These are phyloP conservation scores for Gnomoniopsis smithogilvyi DNA, from an alignment of 2,329 filamentous ascomycete species.

Conservation along the genomic window DNA sequence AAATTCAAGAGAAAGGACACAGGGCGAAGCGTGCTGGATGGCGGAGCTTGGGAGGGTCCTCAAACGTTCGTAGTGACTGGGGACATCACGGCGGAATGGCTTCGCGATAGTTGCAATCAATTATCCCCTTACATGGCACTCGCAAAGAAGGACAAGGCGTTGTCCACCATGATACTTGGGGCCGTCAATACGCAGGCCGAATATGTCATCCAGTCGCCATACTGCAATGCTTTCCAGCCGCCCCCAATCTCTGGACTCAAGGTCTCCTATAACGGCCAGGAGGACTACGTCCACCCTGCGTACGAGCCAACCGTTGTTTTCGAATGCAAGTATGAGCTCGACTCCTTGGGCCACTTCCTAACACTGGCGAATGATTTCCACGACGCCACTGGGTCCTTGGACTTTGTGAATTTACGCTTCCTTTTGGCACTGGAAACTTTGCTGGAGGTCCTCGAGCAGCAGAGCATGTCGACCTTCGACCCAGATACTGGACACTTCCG, in stretches of 20 bases:
- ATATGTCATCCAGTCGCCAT: constrained; percentile 90
- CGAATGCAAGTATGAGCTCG: constrained; percentile 98
- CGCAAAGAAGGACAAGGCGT: constrained; percentile 73
- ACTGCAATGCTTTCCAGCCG: constrained; percentile 98
- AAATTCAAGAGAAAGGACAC: constrained; percentile 34
- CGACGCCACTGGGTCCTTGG: constrained; percentile 71
- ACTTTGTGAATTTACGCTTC: constrained; percentile 79
- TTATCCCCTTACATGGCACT: constrained; percentile 84
- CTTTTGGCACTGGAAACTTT: constrained; percentile 72
- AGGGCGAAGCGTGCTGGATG: constrained; percentile 36
- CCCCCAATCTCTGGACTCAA: constrained; percentile 76
- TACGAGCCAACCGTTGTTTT: constrained; percentile 87
- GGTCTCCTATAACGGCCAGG: constrained; percentile 73
- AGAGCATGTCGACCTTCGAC: constrained; percentile 80
- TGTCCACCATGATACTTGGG: constrained; percentile 79
- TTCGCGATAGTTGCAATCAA: constrained; percentile 89
- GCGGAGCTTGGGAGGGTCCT: constrained; percentile 72
- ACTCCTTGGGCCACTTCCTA: constrained; percentile 90
- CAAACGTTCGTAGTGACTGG: constrained; percentile 93
- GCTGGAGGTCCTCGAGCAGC: constrained; percentile 70
- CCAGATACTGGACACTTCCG: constrained; percentile 59
- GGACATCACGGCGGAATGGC: constrained; percentile 91
- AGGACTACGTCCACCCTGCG: constrained; percentile 78
- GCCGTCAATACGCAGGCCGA: constrained; percentile 96
- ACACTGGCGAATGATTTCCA: constrained; percentile 83